These are phyloP conservation scores for Nicotiana undulata DNA, from an alignment of 257 asterid genomes.

Conservation along the genomic window DNA sequence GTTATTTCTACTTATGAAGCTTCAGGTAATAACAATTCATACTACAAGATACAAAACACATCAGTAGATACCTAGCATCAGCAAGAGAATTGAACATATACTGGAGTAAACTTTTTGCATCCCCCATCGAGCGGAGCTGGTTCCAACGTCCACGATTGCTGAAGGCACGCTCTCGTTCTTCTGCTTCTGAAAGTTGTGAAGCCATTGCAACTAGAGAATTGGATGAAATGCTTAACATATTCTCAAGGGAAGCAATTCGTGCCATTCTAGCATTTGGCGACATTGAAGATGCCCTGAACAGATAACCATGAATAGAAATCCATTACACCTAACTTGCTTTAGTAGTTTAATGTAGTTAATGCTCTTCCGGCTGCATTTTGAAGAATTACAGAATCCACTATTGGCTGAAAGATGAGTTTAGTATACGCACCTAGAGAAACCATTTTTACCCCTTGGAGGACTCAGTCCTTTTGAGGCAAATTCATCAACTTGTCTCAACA, in stretches of 20 bases:
- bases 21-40: neutral
- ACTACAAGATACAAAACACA: neutral
- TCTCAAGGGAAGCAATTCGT: constrained; percentile 90
- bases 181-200: constrained; percentile 99
- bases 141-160: constrained; percentile 89
- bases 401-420: neutral
- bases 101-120: constrained; percentile 82
- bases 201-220: constrained; percentile 97
- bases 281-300: constrained; percentile 82
- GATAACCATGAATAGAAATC: neutral
- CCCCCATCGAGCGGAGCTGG: constrained; percentile 96
- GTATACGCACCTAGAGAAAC: constrained; percentile 55
- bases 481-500: constrained; percentile 83
- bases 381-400: neutral
- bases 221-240: constrained; percentile 89
- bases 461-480: constrained; percentile 76
- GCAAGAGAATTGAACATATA: constrained; percentile 81
- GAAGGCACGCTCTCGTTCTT: constrained; percentile 86
- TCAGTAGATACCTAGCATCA: constrained; percentile 56
- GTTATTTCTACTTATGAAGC: neutral
- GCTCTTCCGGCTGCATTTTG: neutral
- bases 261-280: constrained; percentile 89
- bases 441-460: constrained; percentile 90
- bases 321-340: neutral
- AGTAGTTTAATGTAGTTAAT: neutral